phyloP scores from a whole-genome alignment of 2,329 filamentous ascomycete species.

The Penicillium nordicum region DNA sequence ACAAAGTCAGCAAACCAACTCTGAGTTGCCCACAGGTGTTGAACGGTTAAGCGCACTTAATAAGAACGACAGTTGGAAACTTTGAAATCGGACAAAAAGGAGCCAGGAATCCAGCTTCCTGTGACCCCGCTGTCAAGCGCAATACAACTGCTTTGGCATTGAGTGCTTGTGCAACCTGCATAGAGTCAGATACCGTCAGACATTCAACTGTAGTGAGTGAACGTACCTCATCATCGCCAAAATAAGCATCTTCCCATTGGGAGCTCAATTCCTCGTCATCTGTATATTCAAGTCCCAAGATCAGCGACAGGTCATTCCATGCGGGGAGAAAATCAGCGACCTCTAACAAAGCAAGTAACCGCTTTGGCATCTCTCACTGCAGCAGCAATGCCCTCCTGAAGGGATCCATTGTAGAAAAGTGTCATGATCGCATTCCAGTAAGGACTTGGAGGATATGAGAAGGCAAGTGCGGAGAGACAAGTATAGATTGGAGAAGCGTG shows the following conservation, averaged over 20 bases:
- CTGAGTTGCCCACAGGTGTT: neutral
- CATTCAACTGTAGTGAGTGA: conserved; percentile 6
- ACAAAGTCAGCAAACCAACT: conserved; percentile 12
- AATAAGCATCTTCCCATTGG: conserved; percentile 68
- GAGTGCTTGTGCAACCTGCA: conserved; percentile 56
- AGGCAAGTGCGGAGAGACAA: conserved; percentile 15
- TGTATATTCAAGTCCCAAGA: conserved; percentile 33
- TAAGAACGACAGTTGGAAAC: conserved; percentile 75
- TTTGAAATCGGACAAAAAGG: conserved; percentile 78
- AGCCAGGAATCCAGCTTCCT: conserved; percentile 76
- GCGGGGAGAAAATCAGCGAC: conserved; percentile 45
- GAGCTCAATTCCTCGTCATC: conserved; percentile 68
- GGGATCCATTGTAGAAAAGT: conserved; percentile 79
- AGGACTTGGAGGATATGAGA: neutral
- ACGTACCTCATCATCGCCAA: conserved; percentile 52
- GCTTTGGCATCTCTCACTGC: conserved; percentile 73
- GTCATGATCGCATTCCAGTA: conserved; percentile 18
- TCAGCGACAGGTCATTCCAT: conserved; percentile 10
- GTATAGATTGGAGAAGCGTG: conserved; percentile 21
- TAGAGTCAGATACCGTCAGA: conserved; percentile 3
- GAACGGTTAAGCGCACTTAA: conserved; percentile 54
- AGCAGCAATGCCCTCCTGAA: conserved; percentile 75
- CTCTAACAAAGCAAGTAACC: conserved; percentile 80
- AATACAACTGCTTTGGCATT: conserved; percentile 64
- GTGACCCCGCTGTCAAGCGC: conserved; percentile 66